Conservation (phyloP, 2,329 filamentous ascomycete genomes). For the Colletotrichum shisoi region DNA sequence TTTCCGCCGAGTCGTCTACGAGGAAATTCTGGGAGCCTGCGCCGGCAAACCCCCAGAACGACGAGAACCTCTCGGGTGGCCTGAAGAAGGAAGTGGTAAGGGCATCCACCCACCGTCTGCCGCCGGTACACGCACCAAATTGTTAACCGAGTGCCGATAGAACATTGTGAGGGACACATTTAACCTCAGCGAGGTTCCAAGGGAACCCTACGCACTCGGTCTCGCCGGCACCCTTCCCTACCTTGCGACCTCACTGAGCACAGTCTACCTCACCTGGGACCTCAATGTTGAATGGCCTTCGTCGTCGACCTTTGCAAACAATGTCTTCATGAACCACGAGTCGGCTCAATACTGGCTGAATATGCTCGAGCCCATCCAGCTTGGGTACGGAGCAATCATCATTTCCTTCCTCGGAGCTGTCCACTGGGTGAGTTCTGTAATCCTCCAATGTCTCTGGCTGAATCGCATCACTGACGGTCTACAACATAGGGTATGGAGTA, state of each 20-base stretch:
- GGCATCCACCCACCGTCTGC: neutral
- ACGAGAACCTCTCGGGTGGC: conserved; percentile 47
- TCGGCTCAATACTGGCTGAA: conserved; percentile 76
- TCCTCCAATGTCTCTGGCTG: neutral
- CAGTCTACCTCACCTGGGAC: conserved; percentile 82
- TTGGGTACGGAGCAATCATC: conserved; percentile 91
- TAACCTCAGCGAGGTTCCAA: conserved; percentile 69
- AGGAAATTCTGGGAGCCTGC: conserved; percentile 59
- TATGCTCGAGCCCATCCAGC: conserved; percentile 83
- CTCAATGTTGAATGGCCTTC: conserved; percentile 72
- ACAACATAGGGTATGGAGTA: conserved; percentile 74
- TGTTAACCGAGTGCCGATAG: conserved; percentile 50
- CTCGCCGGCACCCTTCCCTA: conserved; percentile 85
- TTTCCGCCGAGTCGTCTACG: conserved; percentile 65
- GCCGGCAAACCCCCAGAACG: conserved; percentile 39
- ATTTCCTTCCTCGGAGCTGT: conserved; percentile 93
- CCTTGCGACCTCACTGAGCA: conserved; percentile 81
- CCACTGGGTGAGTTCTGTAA: conserved; percentile 71
- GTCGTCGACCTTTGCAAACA: conserved; percentile 71
- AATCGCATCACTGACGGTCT: conserved; percentile 12
- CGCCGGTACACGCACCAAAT: neutral
- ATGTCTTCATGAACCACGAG: conserved; percentile 71
- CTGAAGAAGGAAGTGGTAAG: conserved; percentile 65
- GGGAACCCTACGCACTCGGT: conserved; percentile 72
- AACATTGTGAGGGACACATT: conserved; percentile 74